These are phyloP conservation scores for Leucocoprinus sp. DNA, from an alignment of 768 basidiomycete genomes.

Conservation along the genomic window DNA sequence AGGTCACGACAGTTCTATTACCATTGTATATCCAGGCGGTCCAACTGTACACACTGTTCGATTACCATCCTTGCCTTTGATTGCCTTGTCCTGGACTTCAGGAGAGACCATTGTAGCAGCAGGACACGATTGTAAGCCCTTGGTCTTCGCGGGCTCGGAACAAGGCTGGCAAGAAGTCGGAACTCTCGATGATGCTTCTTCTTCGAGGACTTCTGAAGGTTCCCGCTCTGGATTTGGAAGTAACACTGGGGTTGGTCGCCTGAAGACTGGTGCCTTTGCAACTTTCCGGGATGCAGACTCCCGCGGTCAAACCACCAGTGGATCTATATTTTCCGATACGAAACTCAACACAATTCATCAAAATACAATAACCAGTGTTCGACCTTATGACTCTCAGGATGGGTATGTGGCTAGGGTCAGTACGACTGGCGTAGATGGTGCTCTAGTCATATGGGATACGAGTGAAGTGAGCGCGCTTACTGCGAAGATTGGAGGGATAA, in stretches of 20 bases:
- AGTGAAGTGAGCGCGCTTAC: slow-evolving; percentile 45
- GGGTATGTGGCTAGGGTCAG: slow-evolving; percentile 69
- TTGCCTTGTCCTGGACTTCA: slow-evolving; percentile 80
- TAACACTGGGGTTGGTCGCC: slow-evolving; percentile 50
- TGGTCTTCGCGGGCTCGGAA: slow-evolving; percentile 71
- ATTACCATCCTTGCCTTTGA: slow-evolving; percentile 69
- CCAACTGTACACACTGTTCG: slow-evolving; percentile 68
- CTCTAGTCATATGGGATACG: slow-evolving; percentile 86
- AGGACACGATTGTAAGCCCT: slow-evolving; percentile 95
- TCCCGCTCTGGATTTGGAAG: slow-evolving; percentile 39
- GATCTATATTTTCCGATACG: slow-evolving; percentile 39
- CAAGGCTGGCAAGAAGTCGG: slow-evolving; percentile 74
- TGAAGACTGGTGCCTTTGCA: slow-evolving; percentile 91
- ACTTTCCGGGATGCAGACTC: slow-evolving; percentile 89
- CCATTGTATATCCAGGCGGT: slow-evolving; percentile 81
- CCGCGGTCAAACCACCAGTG: slow-evolving; percentile 44
- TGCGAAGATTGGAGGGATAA: slow-evolving; percentile 37
- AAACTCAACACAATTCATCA: slow-evolving; percentile 90
- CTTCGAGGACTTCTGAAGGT: slow-evolving; percentile 32
- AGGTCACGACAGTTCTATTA: slow-evolving; percentile 96
- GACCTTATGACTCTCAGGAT: slow-evolving; percentile 57
- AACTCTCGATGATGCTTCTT: slow-evolving; percentile 77
- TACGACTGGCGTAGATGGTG: slow-evolving; percentile 91
- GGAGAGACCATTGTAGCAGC: slow-evolving; percentile 83
- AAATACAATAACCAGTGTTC: slow-evolving; percentile 93